These are phyloP conservation scores for Dactylonectria estremocensis DNA, from an alignment of 2,329 filamentous ascomycete species.

Conservation along the genomic window DNA sequence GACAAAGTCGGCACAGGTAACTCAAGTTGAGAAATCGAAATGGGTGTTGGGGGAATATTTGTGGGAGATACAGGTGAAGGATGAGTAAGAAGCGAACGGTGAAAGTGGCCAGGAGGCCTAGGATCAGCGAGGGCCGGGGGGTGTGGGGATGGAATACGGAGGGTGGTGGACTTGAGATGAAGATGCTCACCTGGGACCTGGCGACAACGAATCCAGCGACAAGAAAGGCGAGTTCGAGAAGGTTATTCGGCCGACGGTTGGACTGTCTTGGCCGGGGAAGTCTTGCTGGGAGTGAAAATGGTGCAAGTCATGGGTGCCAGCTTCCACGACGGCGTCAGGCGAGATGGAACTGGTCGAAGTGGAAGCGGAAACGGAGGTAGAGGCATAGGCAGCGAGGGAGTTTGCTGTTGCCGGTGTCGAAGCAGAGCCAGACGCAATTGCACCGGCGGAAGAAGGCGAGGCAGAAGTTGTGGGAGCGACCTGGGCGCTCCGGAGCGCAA, in stretches of 20 bases:
- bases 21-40: constrained; percentile 30
- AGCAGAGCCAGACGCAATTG: constrained; percentile 20
- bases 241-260: constrained; percentile 60
- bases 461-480: constrained; percentile 43
- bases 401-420: constrained; percentile 16
- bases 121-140: constrained; percentile 39
- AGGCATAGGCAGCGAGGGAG: constrained; percentile 25
- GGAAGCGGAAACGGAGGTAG: constrained; percentile 26
- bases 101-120: constrained; percentile 42
- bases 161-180: constrained; percentile 41
- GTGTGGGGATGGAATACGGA: constrained; percentile 36
- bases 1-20: constrained; percentile 27
- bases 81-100: constrained; percentile 43
- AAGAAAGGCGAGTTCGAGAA: constrained; percentile 42
- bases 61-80: constrained; percentile 44
- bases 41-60: constrained; percentile 36
- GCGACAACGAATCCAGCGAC: constrained; percentile 42
- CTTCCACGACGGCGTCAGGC: constrained; percentile 19
- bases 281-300: constrained; percentile 40
- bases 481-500: constrained; percentile 63
- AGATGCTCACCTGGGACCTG: constrained; percentile 49
- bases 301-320: constrained; percentile 26
- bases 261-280: constrained; percentile 59
- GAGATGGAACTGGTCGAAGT: constrained; percentile 22
- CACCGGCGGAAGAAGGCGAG: constrained; percentile 23